Base-by-base conservation (phyloP, 257 asterid genomes). In the Orobanche coerulescens region DNA sequence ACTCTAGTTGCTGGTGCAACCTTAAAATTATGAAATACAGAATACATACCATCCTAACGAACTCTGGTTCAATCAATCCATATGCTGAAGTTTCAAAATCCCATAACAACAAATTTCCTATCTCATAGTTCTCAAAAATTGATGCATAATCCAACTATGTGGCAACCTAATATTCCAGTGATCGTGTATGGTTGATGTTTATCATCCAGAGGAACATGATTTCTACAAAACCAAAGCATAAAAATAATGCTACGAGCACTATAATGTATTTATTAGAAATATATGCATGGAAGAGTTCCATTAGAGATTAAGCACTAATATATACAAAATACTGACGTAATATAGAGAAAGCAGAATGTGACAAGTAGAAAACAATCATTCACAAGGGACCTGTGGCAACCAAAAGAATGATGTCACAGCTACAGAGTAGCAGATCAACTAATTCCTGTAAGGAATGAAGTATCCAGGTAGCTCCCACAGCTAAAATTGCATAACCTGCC, bases 401-500 rank as follows among this genome's bases (percentile, higher is more conserved):
- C 77, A 93, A 74, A 70, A 93, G 95, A 76, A 78, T 64, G 69
- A 83, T 83, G 76, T 81, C 83, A 71, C 80, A 86, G 78, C 95
- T 88, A 72, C 98, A 93, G 37, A 93, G 95, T 59, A 89, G 74
- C 65, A 87, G 88, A 69, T 77, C 62, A 54, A 82, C 74, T 64
- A 88, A 72, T 51, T 69, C 84, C 26, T 71, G 72, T 8, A 74
- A 68, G 36, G 90, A 73, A 25, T 65, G 84, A 72, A 92, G 84
- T 64, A 93, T 77, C 90, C 88, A 80, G 24, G 82, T 66, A 65
- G 86, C 94, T 71, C 95, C 96, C 66, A 76, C 85, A 40, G 92
- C 97, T 67, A 93, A 70, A 82, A 86, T 71, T 62, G 94, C 95
- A 80, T 82, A 93, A 75, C 97, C 98, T 81, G 97, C 90, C 98